phyloP scores from a whole-genome alignment of 2,329 filamentous ascomycete genomes.

The Cordyceps cicadae region DNA sequence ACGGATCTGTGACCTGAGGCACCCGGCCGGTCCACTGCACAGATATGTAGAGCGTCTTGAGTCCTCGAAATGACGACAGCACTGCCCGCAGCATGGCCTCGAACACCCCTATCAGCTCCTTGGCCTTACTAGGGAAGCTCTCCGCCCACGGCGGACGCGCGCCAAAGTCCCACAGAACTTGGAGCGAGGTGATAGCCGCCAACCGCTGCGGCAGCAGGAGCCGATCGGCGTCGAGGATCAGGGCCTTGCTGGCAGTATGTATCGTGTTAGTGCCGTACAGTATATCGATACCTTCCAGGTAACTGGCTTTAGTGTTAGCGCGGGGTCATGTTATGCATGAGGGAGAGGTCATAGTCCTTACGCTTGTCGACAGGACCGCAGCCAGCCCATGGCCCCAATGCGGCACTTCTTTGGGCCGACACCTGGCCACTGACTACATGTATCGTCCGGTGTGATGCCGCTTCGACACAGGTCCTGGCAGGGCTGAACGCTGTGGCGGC shows the following conservation, averaged over 20 bases:
- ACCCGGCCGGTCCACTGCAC: constrained; percentile 12
- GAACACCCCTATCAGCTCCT: constrained; percentile 9
- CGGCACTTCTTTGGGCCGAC: constrained; percentile 14
- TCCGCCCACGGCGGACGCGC: constrained; percentile 7
- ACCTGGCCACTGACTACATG: constrained; percentile 18
- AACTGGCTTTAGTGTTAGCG: constrained; percentile 14
- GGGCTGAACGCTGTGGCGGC: constrained; percentile 12
- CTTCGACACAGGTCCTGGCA: constrained; percentile 16
- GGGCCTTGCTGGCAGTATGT: constrained; percentile 15
- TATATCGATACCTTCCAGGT: constrained; percentile 22
- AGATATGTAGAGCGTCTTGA: constrained; percentile 15
- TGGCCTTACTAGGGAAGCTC: constrained; percentile 10
- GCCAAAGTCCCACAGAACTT: constrained; percentile 20
- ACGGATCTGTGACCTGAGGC: neutral
- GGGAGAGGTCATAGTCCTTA: constrained; percentile 4
- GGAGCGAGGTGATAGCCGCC: constrained; percentile 16
- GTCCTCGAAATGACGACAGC: constrained; percentile 13
- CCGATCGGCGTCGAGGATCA: constrained; percentile 14
- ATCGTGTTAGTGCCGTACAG: constrained; percentile 24
- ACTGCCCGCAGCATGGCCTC: constrained; percentile 15
- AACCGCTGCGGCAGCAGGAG: constrained; percentile 19
- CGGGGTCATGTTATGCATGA: neutral
- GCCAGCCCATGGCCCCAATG: constrained; percentile 24
- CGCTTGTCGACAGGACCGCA: constrained; percentile 24
- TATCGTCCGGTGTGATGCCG: constrained; percentile 8